Evolutionary conservation across 441 rosid genomes (phyloP), one percentile per base, ranked within the genome.

Genomic region (Adansonia gregorii): DNA sequence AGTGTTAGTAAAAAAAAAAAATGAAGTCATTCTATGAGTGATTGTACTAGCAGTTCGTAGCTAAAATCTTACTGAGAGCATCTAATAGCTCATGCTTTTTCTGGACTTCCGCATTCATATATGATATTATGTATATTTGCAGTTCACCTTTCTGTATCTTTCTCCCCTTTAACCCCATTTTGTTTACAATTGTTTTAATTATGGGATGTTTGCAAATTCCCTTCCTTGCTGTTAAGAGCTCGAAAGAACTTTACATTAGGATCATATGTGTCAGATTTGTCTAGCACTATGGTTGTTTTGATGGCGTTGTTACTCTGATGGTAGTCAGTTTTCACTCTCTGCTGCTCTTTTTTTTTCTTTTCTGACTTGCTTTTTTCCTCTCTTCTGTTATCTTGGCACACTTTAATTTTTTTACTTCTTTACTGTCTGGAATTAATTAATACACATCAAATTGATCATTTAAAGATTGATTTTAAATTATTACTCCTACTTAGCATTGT

Each of bases 11-110:
- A n/a, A n/a, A n/a, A n/a, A n/a, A n/a, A n/a, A n/a, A n/a, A n/a
- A n/a, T n/a, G n/a, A n/a, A n/a, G 85, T 65, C 74, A 78, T 46
- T 72, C 68, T 67, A 61, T 7, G 72, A 67, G 82, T 78, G 77
- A 81, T 77, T 86, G 82, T 78, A 81, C 86, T 76, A 15, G 77
- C 82, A 72, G 80, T 83, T 85, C 76, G 58, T 60, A 31, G 35
- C 35, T 31, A 1, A 31, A 31, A 31, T 31, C 35, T 31, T 31
- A 31, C 35, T 73, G 75, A 27, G 80, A 69, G 82, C 71, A 80
- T 80, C 85, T 56, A 24, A 58, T 58, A 2, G 41, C 41, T 35
- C 41, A 35, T 35, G 4, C 1, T 3, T 35, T 35, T 35, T 35
- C 35, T 0, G 35, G 35, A 31, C 35, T 31, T 31, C 2, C 35